These are phyloP conservation scores for Aspergillus pseudoglaucus DNA, from an alignment of 2,329 filamentous ascomycete genomes.

Conservation along the genomic window DNA sequence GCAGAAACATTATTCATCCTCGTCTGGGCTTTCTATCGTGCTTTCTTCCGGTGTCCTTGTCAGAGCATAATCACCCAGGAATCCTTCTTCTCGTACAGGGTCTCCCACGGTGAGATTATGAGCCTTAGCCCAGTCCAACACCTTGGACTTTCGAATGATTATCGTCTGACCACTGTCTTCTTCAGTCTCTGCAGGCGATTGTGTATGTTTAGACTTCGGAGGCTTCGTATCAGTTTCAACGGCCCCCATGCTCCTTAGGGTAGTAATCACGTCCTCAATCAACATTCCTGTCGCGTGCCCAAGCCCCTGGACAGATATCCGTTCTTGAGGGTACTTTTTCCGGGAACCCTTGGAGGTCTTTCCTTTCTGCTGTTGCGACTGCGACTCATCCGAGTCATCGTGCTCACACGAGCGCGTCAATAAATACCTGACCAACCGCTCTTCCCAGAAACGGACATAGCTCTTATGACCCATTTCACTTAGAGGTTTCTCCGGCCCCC, in stretches of 20 bases:
- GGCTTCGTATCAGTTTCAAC: slow-evolving; percentile 46
- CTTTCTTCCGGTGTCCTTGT: slow-evolving; percentile 25
- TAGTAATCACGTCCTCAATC: slow-evolving; percentile 71
- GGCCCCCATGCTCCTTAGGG: slow-evolving; percentile 74
- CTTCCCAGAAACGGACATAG: slow-evolving; percentile 80
- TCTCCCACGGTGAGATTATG: slow-evolving; percentile 58
- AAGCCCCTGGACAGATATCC: slow-evolving; percentile 63
- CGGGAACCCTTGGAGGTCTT: slow-evolving; percentile 32
- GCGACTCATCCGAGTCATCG: slow-evolving; percentile 20
- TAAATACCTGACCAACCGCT: slow-evolving; percentile 68
- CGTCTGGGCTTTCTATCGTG: slow-evolving; percentile 14
- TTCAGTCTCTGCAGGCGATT: slow-evolving; percentile 16
- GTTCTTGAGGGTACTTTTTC: slow-evolving; percentile 38
- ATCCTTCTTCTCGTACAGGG: slow-evolving; percentile 68
- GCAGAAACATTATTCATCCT: slow-evolving; percentile 8
- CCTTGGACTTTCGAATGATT: slow-evolving; percentile 50
- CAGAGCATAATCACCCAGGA: slow-evolving; percentile 60
- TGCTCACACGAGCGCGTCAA: slow-evolving; percentile 28
- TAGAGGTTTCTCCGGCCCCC: slow-evolving; percentile 89
- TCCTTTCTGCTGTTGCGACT: slow-evolving; percentile 25
- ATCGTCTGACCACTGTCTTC: slow-evolving; percentile 25
- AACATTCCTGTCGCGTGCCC: slow-evolving; percentile 76
- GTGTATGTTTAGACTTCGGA: slow-evolving; percentile 48
- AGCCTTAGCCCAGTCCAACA: slow-evolving; percentile 61
- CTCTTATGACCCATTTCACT: slow-evolving; percentile 76